phyloP scores from a whole-genome alignment of 2,329 filamentous ascomycete species.

The Aureobasidium sp. region DNA sequence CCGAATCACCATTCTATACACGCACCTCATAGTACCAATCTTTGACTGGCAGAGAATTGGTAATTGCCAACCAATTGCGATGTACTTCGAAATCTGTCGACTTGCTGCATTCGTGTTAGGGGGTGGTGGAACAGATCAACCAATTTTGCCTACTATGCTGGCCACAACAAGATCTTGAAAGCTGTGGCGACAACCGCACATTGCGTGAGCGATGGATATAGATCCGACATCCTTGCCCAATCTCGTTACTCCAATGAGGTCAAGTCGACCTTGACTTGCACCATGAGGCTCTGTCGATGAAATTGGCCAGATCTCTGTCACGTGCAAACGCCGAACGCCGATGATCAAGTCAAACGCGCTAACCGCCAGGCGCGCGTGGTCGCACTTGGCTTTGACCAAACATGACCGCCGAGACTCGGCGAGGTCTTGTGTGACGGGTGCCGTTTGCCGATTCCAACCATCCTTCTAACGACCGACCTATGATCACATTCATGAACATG shows the following conservation, averaged over 20 bases:
- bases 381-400: background rate
- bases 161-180: conserved; percentile 86
- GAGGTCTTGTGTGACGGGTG: background rate
- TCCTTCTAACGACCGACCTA: background rate
- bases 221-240: conserved; percentile 55
- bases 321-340: background rate
- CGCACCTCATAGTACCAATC: conserved; percentile 87
- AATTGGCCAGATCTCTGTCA: conserved; percentile 10
- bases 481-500: background rate
- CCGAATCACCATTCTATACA: background rate
- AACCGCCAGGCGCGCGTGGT: background rate
- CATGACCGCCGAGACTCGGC: background rate
- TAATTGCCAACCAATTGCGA: conserved; percentile 96
- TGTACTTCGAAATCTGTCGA: conserved; percentile 99
- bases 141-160: conserved; percentile 67
- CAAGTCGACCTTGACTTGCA: background rate
- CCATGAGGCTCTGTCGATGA: background rate
- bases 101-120: conserved; percentile 53
- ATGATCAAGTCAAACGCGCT: background rate
- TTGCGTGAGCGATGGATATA: conserved; percentile 80
- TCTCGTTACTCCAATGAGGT: background rate
- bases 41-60: conserved; percentile 73
- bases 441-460: background rate
- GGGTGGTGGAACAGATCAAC: conserved; percentile 12
- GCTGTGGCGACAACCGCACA: conserved; percentile 78